Evolutionary conservation across 1,284 basidiomycete genomes (phyloP).

Genomic region (Fomitopsis palustris): DNA sequence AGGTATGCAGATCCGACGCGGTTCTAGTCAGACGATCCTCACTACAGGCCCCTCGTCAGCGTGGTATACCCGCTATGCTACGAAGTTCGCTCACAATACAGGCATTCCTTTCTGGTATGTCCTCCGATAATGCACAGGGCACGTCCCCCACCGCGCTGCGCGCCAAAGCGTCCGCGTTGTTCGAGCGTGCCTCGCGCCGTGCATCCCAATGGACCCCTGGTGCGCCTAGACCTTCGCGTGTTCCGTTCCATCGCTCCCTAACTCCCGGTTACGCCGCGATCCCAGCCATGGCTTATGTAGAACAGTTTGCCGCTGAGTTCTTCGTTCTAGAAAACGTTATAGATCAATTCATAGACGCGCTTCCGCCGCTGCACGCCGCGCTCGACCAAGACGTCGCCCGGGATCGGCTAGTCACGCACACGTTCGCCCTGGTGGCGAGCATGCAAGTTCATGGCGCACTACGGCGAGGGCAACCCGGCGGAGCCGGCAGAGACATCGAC

Average conservation of each 20-base stretch:
- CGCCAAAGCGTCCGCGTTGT: constrained; percentile 35
- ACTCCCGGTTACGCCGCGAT: background rate
- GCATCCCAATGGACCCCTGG: constrained; percentile 22
- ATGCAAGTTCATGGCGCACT: constrained; percentile 25
- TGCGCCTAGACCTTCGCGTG: constrained; percentile 4
- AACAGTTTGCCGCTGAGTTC: constrained; percentile 20
- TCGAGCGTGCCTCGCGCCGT: constrained; percentile 32
- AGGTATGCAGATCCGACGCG: constrained; percentile 16
- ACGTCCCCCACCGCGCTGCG: constrained; percentile 25
- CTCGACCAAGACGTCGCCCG: constrained; percentile 13
- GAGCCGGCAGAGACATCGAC: constrained; percentile 18
- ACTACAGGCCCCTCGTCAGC: constrained; percentile 9
- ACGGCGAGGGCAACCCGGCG: constrained; percentile 14
- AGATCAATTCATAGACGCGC: constrained; percentile 18
- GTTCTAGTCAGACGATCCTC: background rate
- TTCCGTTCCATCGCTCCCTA: no score
- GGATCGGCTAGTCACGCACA: constrained; percentile 22
- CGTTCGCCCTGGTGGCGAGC: constrained; percentile 21
- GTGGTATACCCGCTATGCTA: constrained; percentile 14
- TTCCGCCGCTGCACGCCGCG: constrained; percentile 16
- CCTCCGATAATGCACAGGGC: constrained; percentile 13
- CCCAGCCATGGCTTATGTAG: constrained; percentile 14
- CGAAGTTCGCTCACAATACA: constrained; percentile 21
- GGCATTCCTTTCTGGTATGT: constrained; percentile 24
- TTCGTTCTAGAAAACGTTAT: constrained; percentile 20